Evolutionary conservation across 768 basidiomycete species (phyloP), one percentile per base, ranked within the genome.

Genomic region (Gelatoporia subvermispora): DNA sequence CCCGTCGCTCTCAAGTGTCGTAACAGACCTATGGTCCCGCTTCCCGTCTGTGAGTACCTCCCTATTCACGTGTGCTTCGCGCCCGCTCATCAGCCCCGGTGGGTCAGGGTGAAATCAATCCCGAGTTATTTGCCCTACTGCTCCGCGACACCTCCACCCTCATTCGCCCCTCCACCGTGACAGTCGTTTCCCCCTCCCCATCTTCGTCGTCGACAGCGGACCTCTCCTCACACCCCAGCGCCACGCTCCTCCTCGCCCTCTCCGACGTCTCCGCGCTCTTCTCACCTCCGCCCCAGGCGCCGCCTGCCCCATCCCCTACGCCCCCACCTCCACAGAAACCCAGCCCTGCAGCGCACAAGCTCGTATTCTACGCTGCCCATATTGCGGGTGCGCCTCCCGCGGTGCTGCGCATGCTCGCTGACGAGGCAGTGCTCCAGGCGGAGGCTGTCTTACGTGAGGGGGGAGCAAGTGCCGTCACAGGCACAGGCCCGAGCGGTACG

Each of bases 281-380:
- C 61, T n/a, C n/a, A n/a, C n/a, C n/a, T 45, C 52, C 42, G 22
- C 11, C 45, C 15, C 50, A 8, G 42, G n/a, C n/a, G n/a, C n/a
- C 10, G 25, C 21, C 41, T 8, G 18, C 51, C 11, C 17, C 28
- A 7, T 5, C 28, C 13, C 28, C 28, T 31, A 13, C 35, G 37
- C 35, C 45, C 28, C 42, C 51, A 43, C 71, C 16, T 8, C 35
- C 8, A 35, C 22, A 20, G 17, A 54, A 41, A 28, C 45, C 34
- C 31, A 52, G 37, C 39, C 77, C 76, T 55, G 63, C 78, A 42
- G 62, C 70, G 8, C 79, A 79, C 55, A 91, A 88, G 66, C 55
- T 89, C 21, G 63, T 72, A 13, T 91, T 84, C 65, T 91, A 90
- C 53, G 79, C 79, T 4, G 84, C 82, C 7, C 77, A 84, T 55